phyloP scores from a whole-genome alignment of 768 basidiomycete species.

The Hygrophorus russula region DNA sequence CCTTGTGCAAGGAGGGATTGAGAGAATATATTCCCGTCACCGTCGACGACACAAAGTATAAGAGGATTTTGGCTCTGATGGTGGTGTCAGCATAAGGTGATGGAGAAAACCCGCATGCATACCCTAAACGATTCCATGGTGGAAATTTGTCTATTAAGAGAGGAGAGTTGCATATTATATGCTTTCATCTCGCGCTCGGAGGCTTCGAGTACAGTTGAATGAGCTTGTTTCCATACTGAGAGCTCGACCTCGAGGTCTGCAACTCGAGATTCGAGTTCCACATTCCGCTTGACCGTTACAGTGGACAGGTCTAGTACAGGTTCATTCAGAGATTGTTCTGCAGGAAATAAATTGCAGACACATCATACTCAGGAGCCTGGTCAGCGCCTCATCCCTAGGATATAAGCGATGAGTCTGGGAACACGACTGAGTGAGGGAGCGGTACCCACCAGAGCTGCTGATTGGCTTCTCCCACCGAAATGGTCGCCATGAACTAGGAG shows the following conservation, averaged over 20 bases:
- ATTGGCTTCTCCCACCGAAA: constrained; percentile 45
- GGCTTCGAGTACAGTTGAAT: constrained; percentile 48
- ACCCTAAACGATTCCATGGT: constrained; percentile 43
- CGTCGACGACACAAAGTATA: constrained; percentile 67
- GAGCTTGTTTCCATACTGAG: constrained; percentile 60
- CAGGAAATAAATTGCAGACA: not conserved
- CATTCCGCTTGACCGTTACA: constrained; percentile 51
- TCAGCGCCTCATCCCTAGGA: constrained; percentile 58
- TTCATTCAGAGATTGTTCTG: constrained; percentile 4
- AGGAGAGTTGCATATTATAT: constrained; percentile 57
- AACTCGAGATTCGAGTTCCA: constrained; percentile 52
- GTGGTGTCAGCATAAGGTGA: not conserved
- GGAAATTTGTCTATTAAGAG: constrained; percentile 55
- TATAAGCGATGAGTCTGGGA: constrained; percentile 5
- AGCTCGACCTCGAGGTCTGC: constrained; percentile 62
- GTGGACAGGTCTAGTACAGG: constrained; percentile 43
- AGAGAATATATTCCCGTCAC: constrained; percentile 58
- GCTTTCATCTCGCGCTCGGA: constrained; percentile 52
- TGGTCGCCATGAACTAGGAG: constrained; percentile 33
- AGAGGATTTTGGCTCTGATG: constrained; percentile 51
- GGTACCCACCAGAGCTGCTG: constrained; percentile 54
- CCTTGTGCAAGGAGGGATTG: constrained; percentile 50
- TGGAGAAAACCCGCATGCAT: constrained; percentile 8
- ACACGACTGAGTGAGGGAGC: constrained; percentile 4
- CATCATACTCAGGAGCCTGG: constrained; percentile 43